Conservation (phyloP, 1,284 basidiomycete genomes). For the Sporisorium scitamineum region DNA sequence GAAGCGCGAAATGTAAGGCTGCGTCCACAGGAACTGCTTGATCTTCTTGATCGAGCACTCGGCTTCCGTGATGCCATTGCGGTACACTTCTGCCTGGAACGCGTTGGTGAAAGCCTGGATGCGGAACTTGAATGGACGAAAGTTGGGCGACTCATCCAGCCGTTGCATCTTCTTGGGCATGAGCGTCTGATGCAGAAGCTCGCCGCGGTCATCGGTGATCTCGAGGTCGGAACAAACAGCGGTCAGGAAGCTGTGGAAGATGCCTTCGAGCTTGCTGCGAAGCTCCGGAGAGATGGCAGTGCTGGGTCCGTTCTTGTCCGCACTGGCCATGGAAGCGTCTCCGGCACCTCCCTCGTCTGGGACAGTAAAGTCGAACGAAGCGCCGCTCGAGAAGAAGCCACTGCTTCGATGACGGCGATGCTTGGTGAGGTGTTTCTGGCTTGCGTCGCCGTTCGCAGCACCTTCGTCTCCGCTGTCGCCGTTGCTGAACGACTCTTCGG, state of each 20-base stretch:
- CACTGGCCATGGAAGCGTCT: constrained; percentile 19
- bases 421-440: constrained; percentile 31
- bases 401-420: constrained; percentile 53
- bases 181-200: constrained; percentile 95
- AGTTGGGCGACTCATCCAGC: constrained; percentile 84
- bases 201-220: constrained; percentile 90
- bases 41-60: constrained; percentile 75
- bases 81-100: constrained; percentile 87
- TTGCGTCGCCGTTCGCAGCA: constrained; percentile 12
- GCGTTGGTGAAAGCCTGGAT: constrained; percentile 98
- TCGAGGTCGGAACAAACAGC: constrained; percentile 92
- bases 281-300: constrained; percentile 74
- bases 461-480: constrained; percentile 46
- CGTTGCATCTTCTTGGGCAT: constrained; percentile 78
- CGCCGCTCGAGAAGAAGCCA: constrained; percentile 53
- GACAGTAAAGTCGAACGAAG: constrained; percentile 41
- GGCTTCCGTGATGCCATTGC: constrained; percentile 72
- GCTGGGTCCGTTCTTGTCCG: constrained; percentile 32
- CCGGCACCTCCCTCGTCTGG: constrained; percentile 29
- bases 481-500: constrained; percentile 54
- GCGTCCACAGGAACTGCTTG: constrained; percentile 95
- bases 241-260: constrained; percentile 91
- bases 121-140: constrained; percentile 98
- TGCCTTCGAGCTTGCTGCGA: constrained; percentile 82
- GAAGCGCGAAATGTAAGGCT: constrained; percentile 92